Conservation (phyloP, 257 asterid species). For the Nicotiana benthamiana region DNA sequence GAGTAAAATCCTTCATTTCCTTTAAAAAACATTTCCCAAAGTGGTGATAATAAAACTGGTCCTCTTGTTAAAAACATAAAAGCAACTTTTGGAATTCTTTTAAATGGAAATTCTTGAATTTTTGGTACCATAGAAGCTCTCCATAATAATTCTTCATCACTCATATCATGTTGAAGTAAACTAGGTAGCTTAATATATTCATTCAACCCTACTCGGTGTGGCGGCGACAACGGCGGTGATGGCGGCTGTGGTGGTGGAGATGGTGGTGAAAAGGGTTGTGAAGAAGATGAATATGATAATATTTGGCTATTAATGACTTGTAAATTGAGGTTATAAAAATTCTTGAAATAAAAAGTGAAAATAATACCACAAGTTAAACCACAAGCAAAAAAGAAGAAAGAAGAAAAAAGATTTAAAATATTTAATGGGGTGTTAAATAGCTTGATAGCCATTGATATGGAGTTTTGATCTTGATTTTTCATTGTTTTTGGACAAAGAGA, state of each 20-base stretch:
- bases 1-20: slow-evolving; percentile 34
- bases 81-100: slow-evolving; percentile 30
- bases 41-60: slow-evolving; percentile 25
- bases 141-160: slow-evolving; percentile 52
- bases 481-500: not conserved
- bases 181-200: slow-evolving; percentile 15
- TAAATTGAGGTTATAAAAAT: slow-evolving; percentile 38
- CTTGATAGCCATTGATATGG: not conserved
- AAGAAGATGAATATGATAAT: slow-evolving; percentile 22
- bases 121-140: slow-evolving; percentile 40
- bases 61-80: slow-evolving; percentile 44
- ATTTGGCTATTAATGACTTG: slow-evolving; percentile 40
- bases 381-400: slow-evolving; percentile 30
- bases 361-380: slow-evolving; percentile 49
- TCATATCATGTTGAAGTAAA: slow-evolving; percentile 39
- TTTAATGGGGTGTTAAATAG: slow-evolving; percentile 17
- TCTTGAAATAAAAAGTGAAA: slow-evolving; percentile 43
- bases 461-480: slow-evolving; percentile 22
- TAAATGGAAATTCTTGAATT: slow-evolving; percentile 24
- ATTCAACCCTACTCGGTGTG: not conserved
- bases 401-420: slow-evolving; percentile 25
- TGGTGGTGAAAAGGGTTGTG: slow-evolving; percentile 1
- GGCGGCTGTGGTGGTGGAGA: not conserved
- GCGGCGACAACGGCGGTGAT: not conserved
- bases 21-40: slow-evolving; percentile 39